phyloP scores from a whole-genome alignment of 306 rosid genomes.

The Vigna mungo region DNA sequence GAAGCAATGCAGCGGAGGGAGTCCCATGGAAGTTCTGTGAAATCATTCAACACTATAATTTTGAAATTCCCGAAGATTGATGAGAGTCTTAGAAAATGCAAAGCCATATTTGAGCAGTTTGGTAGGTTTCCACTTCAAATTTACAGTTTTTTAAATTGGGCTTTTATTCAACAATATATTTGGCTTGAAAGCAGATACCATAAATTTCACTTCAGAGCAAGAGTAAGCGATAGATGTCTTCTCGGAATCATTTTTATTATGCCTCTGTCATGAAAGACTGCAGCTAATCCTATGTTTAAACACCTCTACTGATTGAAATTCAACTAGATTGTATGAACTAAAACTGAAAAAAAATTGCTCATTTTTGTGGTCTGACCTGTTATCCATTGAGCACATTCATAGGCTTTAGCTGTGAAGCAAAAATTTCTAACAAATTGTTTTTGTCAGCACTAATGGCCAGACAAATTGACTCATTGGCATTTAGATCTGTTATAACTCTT shows the following conservation, averaged over 20 bases:
- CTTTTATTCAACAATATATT: constrained; percentile 5
- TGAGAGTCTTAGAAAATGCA: constrained; percentile 85
- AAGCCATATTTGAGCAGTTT: constrained; percentile 74
- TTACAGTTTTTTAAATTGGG: constrained; percentile 31
- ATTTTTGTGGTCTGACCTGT: constrained; percentile 19
- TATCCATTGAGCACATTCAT: constrained; percentile 6
- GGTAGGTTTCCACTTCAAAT: constrained; percentile 62
- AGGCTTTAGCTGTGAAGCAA: constrained; percentile 31
- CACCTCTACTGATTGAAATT: neutral
- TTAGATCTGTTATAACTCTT: constrained; percentile 27
- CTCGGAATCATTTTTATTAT: neutral
- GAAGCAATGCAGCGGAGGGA: constrained; percentile 79
- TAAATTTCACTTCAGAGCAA: constrained; percentile 32
- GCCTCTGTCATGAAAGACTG: constrained; percentile 21
- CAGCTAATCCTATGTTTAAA: constrained; percentile 12
- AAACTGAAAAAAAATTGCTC: constrained; percentile 5
- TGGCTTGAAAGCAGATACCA: neutral
- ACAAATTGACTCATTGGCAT: constrained; percentile 10
- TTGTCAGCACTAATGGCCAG: neutral
- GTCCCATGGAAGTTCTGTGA: constrained; percentile 67
- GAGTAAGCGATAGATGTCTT: neutral
- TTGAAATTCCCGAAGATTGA: constrained; percentile 94
- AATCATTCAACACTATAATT: constrained; percentile 82
- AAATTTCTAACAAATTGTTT: neutral
- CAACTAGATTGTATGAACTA: constrained; percentile 13